phyloP scores from a whole-genome alignment of 345 rosid genomes.

The Combretum micranthum region DNA sequence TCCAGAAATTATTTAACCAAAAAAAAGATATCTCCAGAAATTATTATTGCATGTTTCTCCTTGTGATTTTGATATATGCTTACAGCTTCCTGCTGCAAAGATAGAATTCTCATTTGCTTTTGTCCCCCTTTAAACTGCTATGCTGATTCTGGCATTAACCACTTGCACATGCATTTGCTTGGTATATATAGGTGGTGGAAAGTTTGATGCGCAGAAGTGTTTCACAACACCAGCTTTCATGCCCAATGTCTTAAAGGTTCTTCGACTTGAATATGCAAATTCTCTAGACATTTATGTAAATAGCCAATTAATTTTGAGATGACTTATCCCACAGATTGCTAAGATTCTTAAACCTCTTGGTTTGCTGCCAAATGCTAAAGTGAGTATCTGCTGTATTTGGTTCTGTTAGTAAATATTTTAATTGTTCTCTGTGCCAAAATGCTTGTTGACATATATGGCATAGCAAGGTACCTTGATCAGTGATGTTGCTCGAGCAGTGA shows the following conservation, averaged over 20 bases:
- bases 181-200: conserved; percentile 59
- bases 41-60: too few species aligned
- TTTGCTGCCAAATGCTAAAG: conserved; percentile 83
- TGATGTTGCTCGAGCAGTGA: conserved; percentile 67
- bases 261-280: conserved; percentile 3
- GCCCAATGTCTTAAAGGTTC: conserved; percentile 83
- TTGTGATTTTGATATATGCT: too few species aligned
- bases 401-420: background rate
- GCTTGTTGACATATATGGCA: conserved; percentile 7
- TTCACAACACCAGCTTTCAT: conserved; percentile 66
- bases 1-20: too few species aligned
- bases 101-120: background rate
- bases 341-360: conserved; percentile 84
- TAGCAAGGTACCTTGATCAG: conserved; percentile 87
- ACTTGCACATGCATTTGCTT: conserved; percentile 4
- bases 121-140: background rate
- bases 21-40: too few species aligned
- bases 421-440: background rate
- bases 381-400: conserved; percentile 26
- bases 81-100: too few species aligned
- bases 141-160: background rate
- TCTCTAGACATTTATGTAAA: conserved; percentile 1
- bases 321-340: conserved; percentile 49
- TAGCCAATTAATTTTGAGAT: background rate
- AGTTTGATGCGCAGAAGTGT: conserved; percentile 76